Conservation (phyloP, 2,329 filamentous ascomycete genomes). For the Phialophora verrucosa region DNA sequence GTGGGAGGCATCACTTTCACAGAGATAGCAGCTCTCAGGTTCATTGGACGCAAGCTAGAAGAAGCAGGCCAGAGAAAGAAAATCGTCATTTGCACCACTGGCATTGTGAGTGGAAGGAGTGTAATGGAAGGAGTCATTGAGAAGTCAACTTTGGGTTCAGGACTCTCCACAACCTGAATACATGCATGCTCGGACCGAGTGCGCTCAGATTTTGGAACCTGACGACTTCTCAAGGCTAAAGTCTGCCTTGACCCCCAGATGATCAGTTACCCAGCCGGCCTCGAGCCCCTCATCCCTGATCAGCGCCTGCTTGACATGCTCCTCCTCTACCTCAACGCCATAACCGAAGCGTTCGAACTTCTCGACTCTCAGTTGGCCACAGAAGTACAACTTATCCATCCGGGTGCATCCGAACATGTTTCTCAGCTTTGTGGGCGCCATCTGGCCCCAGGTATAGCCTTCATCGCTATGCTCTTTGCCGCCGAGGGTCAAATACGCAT, state of each 20-base stretch:
- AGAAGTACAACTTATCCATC: constrained; percentile 62
- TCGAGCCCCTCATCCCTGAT: constrained; percentile 36
- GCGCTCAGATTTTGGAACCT: constrained; percentile 20
- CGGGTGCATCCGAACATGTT: constrained; percentile 57
- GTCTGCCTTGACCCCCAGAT: constrained; percentile 36
- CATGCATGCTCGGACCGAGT: not conserved
- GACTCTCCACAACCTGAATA: constrained; percentile 20
- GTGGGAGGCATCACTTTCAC: constrained; percentile 96
- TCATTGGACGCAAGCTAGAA: constrained; percentile 84
- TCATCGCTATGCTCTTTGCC: constrained; percentile 58
- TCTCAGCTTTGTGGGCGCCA: constrained; percentile 51
- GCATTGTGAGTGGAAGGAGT: constrained; percentile 84
- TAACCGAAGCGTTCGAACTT: constrained; percentile 57
- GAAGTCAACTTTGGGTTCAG: constrained; percentile 49
- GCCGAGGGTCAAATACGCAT: constrained; percentile 60
- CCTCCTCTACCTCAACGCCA: constrained; percentile 50
- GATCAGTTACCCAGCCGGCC: constrained; percentile 40
- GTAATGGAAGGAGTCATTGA: constrained; percentile 88
- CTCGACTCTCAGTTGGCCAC: constrained; percentile 55
- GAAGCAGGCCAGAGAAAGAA: constrained; percentile 67
- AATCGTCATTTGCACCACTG: constrained; percentile 91
- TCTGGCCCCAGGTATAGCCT: constrained; percentile 65
- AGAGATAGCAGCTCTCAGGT: constrained; percentile 90
- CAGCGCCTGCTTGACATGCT: constrained; percentile 33
- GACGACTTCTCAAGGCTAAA: constrained; percentile 29